These are phyloP conservation scores for Quercus alba DNA, from an alignment of 306 rosid species.

Conservation along the genomic window DNA sequence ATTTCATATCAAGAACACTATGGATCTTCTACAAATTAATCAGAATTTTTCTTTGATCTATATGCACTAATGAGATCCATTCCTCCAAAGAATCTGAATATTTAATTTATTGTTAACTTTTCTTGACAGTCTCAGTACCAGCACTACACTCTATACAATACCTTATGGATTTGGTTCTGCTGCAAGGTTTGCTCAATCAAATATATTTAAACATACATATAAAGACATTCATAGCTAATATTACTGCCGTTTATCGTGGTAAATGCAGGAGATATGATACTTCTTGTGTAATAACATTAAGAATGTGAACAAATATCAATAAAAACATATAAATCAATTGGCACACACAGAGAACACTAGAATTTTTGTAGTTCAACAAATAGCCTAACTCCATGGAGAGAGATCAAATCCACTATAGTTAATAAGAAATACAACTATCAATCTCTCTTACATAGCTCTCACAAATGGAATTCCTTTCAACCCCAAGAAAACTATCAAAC, in stretches of 20 bases:
- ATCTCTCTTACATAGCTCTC: no score
- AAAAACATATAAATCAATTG: no score
- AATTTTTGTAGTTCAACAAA: no score
- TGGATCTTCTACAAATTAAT: background rate
- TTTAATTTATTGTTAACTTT: constrained; percentile 1
- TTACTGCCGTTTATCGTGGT: background rate
- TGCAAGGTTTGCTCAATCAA: constrained; percentile 44
- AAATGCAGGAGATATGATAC: no score
- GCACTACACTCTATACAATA: constrained; percentile 48
- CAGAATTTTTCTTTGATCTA: background rate
- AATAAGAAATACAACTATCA: no score
- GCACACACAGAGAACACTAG: no score
- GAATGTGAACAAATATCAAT: no score
- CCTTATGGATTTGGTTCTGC: constrained; percentile 73
- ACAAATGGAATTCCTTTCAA: no score
- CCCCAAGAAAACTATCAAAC: no score
- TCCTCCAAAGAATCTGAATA: background rate
- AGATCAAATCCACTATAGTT: no score
- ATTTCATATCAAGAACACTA: background rate
- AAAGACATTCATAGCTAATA: background rate
- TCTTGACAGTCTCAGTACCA: constrained; percentile 53
- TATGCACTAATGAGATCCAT: constrained; percentile 7
- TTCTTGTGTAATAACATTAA: no score
- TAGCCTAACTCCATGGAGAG: no score
- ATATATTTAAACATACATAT: background rate